Evolutionary conservation across 768 basidiomycete genomes (phyloP).

Genomic region (Filobasidium floriforme): DNA sequence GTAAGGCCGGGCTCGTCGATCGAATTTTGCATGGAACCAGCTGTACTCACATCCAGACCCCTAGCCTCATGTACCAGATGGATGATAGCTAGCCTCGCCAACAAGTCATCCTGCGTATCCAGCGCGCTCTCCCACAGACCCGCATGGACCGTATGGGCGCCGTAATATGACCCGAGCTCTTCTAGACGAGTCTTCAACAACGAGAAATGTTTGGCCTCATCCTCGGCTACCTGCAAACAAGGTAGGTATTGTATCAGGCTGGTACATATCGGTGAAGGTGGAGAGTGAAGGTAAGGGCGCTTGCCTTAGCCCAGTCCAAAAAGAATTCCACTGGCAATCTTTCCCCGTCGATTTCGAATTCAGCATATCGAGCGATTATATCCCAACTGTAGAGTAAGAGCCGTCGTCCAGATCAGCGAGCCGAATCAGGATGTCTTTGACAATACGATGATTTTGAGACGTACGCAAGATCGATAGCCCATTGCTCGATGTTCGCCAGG

Average conservation of each 20-base stretch:
- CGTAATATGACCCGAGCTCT: constrained; percentile 57
- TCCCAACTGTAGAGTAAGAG: constrained; percentile 56
- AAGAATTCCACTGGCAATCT: constrained; percentile 65
- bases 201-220: constrained; percentile 70
- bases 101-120: constrained; percentile 60
- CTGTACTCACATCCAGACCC: constrained; percentile 71
- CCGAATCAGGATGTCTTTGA: constrained; percentile 9
- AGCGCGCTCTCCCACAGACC: constrained; percentile 71
- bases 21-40: no score
- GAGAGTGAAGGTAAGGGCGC: neutral
- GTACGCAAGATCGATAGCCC: constrained; percentile 77
- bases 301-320: constrained; percentile 65
- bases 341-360: constrained; percentile 46
- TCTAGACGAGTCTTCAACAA: constrained; percentile 59
- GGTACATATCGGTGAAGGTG: neutral
- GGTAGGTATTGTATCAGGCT: neutral
- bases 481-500: constrained; percentile 77
- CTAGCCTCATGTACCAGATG: constrained; percentile 78
- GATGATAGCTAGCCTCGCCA: constrained; percentile 69
- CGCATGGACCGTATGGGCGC: constrained; percentile 59
- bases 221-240: constrained; percentile 54
- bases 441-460: constrained; percentile 28
- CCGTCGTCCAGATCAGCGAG: no score
- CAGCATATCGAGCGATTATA: constrained; percentile 70
- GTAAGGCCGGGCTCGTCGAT: no score